Evolutionary conservation across 768 basidiomycete genomes (phyloP), one percentile per base, ranked within the genome.

Genomic region (Leccinum longicurvipes): DNA sequence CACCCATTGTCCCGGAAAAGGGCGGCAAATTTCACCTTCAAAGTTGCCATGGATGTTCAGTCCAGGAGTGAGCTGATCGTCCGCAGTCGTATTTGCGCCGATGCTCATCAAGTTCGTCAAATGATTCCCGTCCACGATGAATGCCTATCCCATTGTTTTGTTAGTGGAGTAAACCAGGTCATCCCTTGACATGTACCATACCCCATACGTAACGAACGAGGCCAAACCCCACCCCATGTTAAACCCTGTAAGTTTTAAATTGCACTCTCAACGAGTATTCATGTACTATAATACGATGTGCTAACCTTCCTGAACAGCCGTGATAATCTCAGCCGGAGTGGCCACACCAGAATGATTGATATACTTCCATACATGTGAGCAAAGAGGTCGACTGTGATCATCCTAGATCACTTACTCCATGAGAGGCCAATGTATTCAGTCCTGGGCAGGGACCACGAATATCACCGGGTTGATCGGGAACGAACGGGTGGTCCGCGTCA

Each of bases 31-130:
- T 3, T 44, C 31, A 54, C 66, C 66, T 59, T 67, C 66, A 44
- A 66, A 63, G 28, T 63, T 68, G 3, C 66, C 59, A 17, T 68
- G 66, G 29, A 56, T 58, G 32, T 55, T 68, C 0, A 67, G 51
- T 19, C 66, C 66, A 0, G 63, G 63, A 31, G 57, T 58, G 47
- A 59, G 31, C 27, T 55, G 19, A 44, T 17, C 29, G 0, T 59
- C 28, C 11, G 49, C 55, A 8, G 66, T 67, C 11, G 56, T 53
- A 17, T 67, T 67, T 49, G 59, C 59, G 46, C 63, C 65, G n/a
- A 66, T 66, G 45, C 53, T 57, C 66, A 66, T 66, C 58, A 67
- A 55, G 25, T 66, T 66, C 15, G 65, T 67, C 55, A 67, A 46
- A 21, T 65, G 66, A n/a, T 68, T 67, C 3, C 66, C 66, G 15